Base-by-base conservation (phyloP, 441 rosid genomes). In the Adansonia grandidieri region DNA sequence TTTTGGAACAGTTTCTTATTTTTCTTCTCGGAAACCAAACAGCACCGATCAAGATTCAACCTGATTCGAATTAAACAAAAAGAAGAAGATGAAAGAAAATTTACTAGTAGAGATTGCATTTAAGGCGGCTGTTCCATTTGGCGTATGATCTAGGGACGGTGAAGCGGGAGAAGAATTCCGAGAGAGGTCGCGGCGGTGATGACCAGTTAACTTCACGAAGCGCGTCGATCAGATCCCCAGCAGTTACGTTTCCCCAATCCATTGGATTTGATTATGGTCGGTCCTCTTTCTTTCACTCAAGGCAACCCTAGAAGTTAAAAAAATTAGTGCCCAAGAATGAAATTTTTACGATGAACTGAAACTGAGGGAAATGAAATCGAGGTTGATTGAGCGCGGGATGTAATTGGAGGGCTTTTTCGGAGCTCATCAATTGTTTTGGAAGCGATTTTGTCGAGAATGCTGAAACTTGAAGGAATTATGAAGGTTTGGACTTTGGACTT, bases 171-270 rank as follows among this genome's bases (percentile, higher is more conserved):
- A 94, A 94, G 86, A 96, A 96, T 78, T 96, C 99, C 0, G 97
- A 78, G 10, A 83, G 78, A 28, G 98, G 96, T 28, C 98, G 96
- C 48, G 99, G 99, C 20, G 98, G 97, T 37, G 96, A 91, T 58
- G 98, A 96, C 99, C 99, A 96, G 71, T 96, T 98, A 65, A 96
- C 99, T 76, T 96, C 98, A n/a, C 98, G 94, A 53, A 96, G 98
- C 20, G 99, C 98, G 85, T 91, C 94, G 71, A 91, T 81, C 79
- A 96, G 93, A 88, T 96, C 99, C 79, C 91, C 97, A 0, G 89
- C 91, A 37, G 98, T 91, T 58, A 94, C 99, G 83, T 86, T 89
- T 72, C 97, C 99, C 99, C 99, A 96, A 89, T 96, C 99, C 99
- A 96, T 95, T 40, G 58, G 19, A 44, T 60, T 11, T 44, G 57